These are phyloP conservation scores for Albifimbria verrucaria DNA, from an alignment of 2,329 filamentous ascomycete species.

Conservation along the genomic window DNA sequence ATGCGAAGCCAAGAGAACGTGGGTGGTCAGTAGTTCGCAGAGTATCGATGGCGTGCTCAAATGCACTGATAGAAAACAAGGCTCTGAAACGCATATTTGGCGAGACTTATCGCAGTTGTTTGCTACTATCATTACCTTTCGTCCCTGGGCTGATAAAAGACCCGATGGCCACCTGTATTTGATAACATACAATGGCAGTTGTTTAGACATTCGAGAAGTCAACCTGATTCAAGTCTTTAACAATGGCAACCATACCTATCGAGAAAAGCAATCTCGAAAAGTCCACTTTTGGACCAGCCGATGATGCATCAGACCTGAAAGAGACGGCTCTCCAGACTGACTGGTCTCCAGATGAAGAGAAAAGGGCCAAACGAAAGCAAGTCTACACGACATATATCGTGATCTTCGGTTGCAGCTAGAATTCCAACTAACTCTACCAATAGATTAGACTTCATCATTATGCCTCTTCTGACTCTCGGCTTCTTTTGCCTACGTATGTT, in stretches of 20 bases:
- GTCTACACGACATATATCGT: too few species aligned
- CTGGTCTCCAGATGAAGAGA: slow-evolving; percentile 27
- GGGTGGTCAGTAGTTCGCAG: too few species aligned
- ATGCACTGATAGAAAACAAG: neutral
- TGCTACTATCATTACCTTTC: too few species aligned
- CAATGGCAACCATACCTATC: neutral
- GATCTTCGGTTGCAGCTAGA: too few species aligned
- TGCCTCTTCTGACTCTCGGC: slow-evolving; percentile 32
- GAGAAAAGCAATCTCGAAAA: neutral
- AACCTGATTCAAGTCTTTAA: too few species aligned
- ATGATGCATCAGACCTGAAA: slow-evolving; percentile 20
- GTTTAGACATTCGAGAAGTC: too few species aligned
- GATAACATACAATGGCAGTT: too few species aligned
- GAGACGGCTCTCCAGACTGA: slow-evolving; percentile 14
- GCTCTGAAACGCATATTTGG: neutral
- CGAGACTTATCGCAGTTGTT: neutral
- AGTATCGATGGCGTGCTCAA: neutral
- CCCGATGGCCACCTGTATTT: too few species aligned
- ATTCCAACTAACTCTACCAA: neutral
- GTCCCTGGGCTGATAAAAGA: too few species aligned
- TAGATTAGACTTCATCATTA: slow-evolving; percentile 31
- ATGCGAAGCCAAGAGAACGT: neutral
- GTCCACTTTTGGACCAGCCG: neutral
- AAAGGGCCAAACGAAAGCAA: slow-evolving; percentile 28
- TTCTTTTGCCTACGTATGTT: slow-evolving; percentile 33